Base-by-base conservation (phyloP, 345 rosid genomes). In the Citrus trifoliata region DNA sequence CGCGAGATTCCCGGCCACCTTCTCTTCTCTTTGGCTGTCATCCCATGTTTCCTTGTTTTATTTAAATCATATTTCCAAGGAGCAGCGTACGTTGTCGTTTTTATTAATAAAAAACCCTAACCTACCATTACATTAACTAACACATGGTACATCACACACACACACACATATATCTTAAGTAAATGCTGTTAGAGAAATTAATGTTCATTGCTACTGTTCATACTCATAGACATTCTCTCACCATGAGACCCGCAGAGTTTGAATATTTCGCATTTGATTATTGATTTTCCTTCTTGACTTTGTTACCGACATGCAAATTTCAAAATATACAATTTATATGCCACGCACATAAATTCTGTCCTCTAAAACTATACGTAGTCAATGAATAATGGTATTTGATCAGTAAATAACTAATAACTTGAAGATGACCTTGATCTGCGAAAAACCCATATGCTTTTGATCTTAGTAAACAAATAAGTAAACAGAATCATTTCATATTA, bases 1-100 rank as follows among this genome's bases (percentile, higher is more conserved):
- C 68, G 81, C 87, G 83, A 65, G 85, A 85, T 82, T 85, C 85
- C 81, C 87, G 87, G 82, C 79, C 79, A 27, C 21, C 77, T 6
- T 69, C 67, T 19, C 28, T 19, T 25, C 74, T 19, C 71, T 78
- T 28, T 46, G 58, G 48, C 70, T 55, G 5, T 59, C 37, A 53
- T 35, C 80, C 70, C 70, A 38, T 68, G 60, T 53, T 62, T 58
- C 63, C 37, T 37, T 51, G 32, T 35, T 24, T 28, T 33, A 14
- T 24, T 4, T 68, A 6, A 38, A 38, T 38, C 25, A 16, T 0
- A 66, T 16, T 33, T 66, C 58, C 58, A 18, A 5, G 58, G 7
- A 1, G 22, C 21, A 53, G 58, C 21, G 58, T 53, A 16, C 58
- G 21, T 6, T 10, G 22, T 53, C 22, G 21, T 53, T 53, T 16